Evolutionary conservation across 768 basidiomycete species (phyloP), one percentile per base, ranked within the genome.

Genomic region (Serendipita sp.): DNA sequence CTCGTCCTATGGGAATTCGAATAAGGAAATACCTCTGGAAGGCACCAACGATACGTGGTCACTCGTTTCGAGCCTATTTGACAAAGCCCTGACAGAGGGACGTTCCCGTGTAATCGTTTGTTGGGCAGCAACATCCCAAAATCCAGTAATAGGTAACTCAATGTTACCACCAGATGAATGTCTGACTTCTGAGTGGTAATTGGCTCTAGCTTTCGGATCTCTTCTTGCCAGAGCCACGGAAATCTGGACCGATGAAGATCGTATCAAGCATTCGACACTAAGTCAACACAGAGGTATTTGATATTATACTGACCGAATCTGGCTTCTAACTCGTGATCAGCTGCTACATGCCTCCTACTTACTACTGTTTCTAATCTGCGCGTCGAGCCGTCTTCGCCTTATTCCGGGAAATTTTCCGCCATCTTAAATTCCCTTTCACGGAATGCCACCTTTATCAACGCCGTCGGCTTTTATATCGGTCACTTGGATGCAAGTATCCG

Each of bases 401-500:
- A 32, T 28, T 28, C 28, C 8, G 30, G 35, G 35, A 15, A n/a
- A 16, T 65, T 51, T 28, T 45, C 47, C 11, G 51, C 28, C 18
- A 62, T 76, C 18, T 44, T 73, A 10, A 34, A 15, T 58, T 11
- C 66, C 75, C 30, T 75, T 75, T 1, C 71, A 67, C 37, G 70
- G 70, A 10, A 65, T 71, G 1, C 5, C 32, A 65, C 76, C 0
- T 86, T 97, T 70, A 79, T 97, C 67, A 75, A 77, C 24, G 83
- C 83, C 11, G 78, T 96, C 53, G 81, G 85, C 3, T 73, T 75
- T 3, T 97, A 96, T 70, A 83, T 99, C 51, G 79, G 79, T 0
- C 91, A 95, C 73, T 74, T 85, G 3, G 91, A 95, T 63, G 74
- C 77, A 1, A 78, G 84, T 2, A 80, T 96, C 18, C 85, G 95